Percentiles rank a stretch among this genome's conserved stretches.
Evolutionary conservation across 192 early-diverging fungal species (phyloP).

Genomic region (Chytriomyces sp.): DNA sequence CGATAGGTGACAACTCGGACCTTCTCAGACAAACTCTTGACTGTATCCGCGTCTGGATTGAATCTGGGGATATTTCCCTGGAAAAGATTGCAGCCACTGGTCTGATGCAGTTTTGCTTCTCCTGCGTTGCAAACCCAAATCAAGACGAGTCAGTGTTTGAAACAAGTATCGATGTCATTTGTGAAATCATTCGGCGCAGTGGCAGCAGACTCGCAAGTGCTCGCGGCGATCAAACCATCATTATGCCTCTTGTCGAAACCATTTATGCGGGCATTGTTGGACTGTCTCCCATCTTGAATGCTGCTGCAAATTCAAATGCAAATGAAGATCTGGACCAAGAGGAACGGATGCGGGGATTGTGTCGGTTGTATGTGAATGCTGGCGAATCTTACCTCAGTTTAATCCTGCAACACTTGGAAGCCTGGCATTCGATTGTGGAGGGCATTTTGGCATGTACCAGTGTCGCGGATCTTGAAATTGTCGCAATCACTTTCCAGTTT

Average conservation of each 20-base stretch:
- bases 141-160: slow-evolving; percentile 78
- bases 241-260: slow-evolving; percentile 61
- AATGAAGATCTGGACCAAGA: slow-evolving; percentile 66
- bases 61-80: slow-evolving; percentile 77
- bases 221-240: slow-evolving; percentile 1
- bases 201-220: slow-evolving; percentile 24
- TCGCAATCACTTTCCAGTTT: slow-evolving; percentile 88
- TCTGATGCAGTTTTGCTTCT: slow-evolving; percentile 74
- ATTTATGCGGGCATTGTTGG: slow-evolving; percentile 63
- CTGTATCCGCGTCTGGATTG: slow-evolving; percentile 86
- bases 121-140: slow-evolving; percentile 51
- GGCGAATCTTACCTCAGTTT: slow-evolving; percentile 84
- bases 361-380: slow-evolving; percentile 87
- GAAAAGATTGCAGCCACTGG: slow-evolving; percentile 66
- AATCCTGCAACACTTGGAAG: slow-evolving; percentile 70
- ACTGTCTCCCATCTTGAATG: slow-evolving; percentile 43
- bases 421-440: slow-evolving; percentile 76
- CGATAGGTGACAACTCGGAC: not conserved
- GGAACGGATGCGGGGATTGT: slow-evolving; percentile 80
- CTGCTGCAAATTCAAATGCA: slow-evolving; percentile 22
- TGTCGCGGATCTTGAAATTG: slow-evolving; percentile 81
- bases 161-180: slow-evolving; percentile 80
- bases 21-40: slow-evolving; percentile 35
- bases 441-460: slow-evolving; percentile 84
- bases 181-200: slow-evolving; percentile 69